Evolutionary conservation across 257 asterid genomes (phyloP).

Genomic region (Capsicum chinense): DNA sequence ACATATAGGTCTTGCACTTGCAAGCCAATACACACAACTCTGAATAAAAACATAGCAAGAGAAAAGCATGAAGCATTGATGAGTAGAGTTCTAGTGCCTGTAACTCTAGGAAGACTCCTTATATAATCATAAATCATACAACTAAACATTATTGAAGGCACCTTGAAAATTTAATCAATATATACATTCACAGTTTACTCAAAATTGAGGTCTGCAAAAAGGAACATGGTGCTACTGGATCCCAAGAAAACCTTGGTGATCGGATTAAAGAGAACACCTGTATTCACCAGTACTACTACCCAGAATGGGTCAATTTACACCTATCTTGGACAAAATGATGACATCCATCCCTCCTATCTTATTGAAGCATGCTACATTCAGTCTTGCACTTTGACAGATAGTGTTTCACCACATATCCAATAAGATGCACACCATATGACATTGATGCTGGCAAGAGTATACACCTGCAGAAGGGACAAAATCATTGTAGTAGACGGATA

Average conservation of each 20-base stretch:
- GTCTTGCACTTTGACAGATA: background rate
- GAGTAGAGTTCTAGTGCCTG: background rate
- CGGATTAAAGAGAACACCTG: background rate
- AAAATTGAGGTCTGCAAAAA: background rate
- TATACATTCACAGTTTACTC: background rate
- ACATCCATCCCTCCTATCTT: constrained; percentile 4
- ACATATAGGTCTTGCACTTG: no score
- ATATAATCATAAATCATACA: background rate
- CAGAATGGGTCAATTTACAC: constrained; percentile 23
- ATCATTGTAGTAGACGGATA: background rate
- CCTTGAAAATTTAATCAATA: background rate
- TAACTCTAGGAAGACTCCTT: background rate
- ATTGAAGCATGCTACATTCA: constrained; percentile 26
- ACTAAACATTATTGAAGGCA: background rate
- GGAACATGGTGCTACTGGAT: background rate
- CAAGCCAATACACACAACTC: background rate
- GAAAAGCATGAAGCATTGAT: background rate
- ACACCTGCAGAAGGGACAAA: constrained; percentile 3
- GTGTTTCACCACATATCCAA: background rate
- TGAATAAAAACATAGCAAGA: background rate
- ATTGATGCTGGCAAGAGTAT: background rate
- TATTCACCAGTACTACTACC: background rate
- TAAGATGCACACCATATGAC: background rate
- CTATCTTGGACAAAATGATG: constrained; percentile 23
- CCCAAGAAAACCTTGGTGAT: background rate